Base-by-base conservation (phyloP, 345 rosid genomes). In the Pugionium cornutum region DNA sequence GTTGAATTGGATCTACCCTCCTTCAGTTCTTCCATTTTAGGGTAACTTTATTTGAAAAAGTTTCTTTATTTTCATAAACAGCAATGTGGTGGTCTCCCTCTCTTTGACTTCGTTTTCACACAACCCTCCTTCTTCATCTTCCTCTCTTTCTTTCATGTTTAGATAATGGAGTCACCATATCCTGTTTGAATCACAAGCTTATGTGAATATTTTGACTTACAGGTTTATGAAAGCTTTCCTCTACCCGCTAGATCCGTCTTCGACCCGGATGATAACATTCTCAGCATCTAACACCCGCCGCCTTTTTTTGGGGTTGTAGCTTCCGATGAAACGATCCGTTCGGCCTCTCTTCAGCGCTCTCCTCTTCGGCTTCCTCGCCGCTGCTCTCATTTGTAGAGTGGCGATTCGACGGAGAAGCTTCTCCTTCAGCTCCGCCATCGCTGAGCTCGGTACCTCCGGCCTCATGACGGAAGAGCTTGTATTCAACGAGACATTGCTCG, bases 401-500 rank as follows among this genome's bases (percentile, higher is more conserved):
- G 71, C 70, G 51, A 79, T 75, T 66, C 81, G 78, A 28, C 77
- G 77, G 47, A 64, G 75, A 30, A 69, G 81, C 60, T 62, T 74
- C 46, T 36, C 68, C 41, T 82, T 77, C 67, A 48, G 66, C 47
- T 68, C 79, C 7, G 77, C 77, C 26, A 50, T 77, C 1, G 65
- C 59, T 1, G 82, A 81, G 73, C 65, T 76, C 6, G 74, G 73
- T 25, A 43, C 57, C 62, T 51, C 66, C 35, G 49, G 70, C 2
- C 44, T 67, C 29, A 7, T 74, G 32, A 68, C 69, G 11, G 63
- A 70, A 11, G 56, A 48, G 41, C 71, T 76, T n/a, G 70, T 51
- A 3, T 83, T 89, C 76, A 88, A 89, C 77, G 69, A 86, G 36
- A 86, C 94, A 27, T 36, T 89, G 68, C 88, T 92, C 43, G 76